Percentiles rank a stretch among this genome's conserved stretches.
Evolutionary conservation across 2,329 filamentous ascomycete genomes (phyloP).

Genomic region (Epichloe gansuensis): DNA sequence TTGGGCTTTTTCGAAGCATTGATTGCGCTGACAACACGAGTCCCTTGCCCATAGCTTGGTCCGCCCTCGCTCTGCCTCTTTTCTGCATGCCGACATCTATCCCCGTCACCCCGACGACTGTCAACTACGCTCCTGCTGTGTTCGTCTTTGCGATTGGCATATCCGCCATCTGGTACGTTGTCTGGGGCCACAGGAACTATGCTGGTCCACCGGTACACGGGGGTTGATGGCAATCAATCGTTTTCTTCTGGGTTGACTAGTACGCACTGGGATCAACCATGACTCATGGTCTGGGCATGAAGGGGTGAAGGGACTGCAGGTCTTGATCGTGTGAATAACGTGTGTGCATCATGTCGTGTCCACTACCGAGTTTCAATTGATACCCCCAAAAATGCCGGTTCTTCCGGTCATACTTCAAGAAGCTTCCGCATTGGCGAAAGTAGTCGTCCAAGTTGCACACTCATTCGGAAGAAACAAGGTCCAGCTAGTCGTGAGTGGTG

Average conservation of each 20-base stretch:
- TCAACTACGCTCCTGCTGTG: slow-evolving; percentile 69
- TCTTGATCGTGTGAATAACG: background rate
- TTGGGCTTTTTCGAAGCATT: background rate
- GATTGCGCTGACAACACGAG: slow-evolving; percentile 6
- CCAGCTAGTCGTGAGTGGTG: too few species aligned
- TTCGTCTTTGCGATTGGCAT: slow-evolving; percentile 53
- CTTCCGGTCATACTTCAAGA: too few species aligned
- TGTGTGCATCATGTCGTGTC: background rate
- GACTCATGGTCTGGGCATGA: background rate
- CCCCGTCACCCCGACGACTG: slow-evolving; percentile 43
- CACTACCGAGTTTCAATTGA: background rate
- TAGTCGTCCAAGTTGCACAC: too few species aligned
- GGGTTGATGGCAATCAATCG: slow-evolving; percentile 8
- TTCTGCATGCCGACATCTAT: slow-evolving; percentile 61
- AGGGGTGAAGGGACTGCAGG: background rate
- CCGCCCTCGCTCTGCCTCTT: slow-evolving; percentile 53
- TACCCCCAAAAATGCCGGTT: background rate
- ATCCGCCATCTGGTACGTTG: slow-evolving; percentile 53
- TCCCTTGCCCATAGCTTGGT: slow-evolving; percentile 40
- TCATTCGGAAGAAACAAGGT: too few species aligned
- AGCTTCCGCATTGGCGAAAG: too few species aligned
- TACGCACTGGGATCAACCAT: too few species aligned
- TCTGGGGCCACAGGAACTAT: slow-evolving; percentile 60
- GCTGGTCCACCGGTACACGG: slow-evolving; percentile 44
- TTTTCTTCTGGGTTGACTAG: background rate